A percentile compares a stretch with the other conserved stretches of the same genome.
Evolutionary conservation across 169 alveolate species (phyloP).

Genomic region (Eimeria sp.): DNA sequence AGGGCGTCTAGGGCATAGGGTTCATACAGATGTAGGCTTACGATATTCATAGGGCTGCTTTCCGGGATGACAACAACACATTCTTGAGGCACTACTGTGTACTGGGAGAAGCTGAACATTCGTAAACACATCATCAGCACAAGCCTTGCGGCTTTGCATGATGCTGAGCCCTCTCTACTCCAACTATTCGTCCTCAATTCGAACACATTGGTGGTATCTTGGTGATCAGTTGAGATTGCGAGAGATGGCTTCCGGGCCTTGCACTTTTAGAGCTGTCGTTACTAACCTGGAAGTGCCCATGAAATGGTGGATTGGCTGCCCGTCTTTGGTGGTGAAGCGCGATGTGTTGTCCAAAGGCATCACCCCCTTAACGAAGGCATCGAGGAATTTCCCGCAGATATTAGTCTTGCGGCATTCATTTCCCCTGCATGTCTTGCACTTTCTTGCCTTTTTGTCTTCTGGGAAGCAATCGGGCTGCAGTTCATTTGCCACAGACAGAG

Average conservation of each 20-base stretch:
- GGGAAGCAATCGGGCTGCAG: slow-evolving; percentile 78
- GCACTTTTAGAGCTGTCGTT: neutral
- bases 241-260: neutral
- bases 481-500: neutral
- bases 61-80: slow-evolving; percentile 92
- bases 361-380: slow-evolving; percentile 89
- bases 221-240: neutral
- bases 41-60: slow-evolving; percentile 85
- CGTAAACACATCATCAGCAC: neutral
- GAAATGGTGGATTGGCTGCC: slow-evolving; percentile 86
- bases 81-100: slow-evolving; percentile 93
- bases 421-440: slow-evolving; percentile 86
- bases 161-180: neutral
- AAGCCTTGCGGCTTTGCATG: neutral
- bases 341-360: slow-evolving; percentile 91
- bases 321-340: slow-evolving; percentile 88
- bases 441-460: slow-evolving; percentile 42
- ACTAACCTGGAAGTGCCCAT: slow-evolving; percentile 89
- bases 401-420: slow-evolving; percentile 88
- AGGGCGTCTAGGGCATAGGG: neutral
- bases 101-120: slow-evolving; percentile 89
- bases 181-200: neutral
- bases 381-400: slow-evolving; percentile 88
- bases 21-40: neutral
- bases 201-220: neutral